A percentile compares a stretch with the other conserved stretches of the same genome.
Conservation (phyloP, 2,329 filamentous ascomycete genomes). For the Ceratocystis huliohia region DNA sequence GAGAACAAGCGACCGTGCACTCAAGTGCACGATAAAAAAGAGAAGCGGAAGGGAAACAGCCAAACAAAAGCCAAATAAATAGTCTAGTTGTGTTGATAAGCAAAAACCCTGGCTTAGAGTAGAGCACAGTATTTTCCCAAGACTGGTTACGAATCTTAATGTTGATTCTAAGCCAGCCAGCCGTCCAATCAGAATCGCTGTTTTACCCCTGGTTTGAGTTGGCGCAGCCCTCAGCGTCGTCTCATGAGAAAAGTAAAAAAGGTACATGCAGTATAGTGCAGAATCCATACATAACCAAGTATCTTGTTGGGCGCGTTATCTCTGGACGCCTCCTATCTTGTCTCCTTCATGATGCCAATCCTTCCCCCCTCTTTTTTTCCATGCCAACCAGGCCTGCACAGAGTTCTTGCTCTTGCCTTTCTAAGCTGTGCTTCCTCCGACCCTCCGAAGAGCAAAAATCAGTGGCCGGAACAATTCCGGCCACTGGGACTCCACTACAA, state of each 20-base stretch:
- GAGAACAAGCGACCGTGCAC: not conserved
- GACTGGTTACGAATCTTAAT: not conserved
- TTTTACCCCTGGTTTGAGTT: not conserved
- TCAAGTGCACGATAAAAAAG: not conserved
- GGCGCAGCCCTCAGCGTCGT: not conserved
- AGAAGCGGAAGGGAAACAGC: not conserved
- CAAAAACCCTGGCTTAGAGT: not conserved
- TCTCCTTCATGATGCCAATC: not conserved
- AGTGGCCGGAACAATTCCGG: conserved; percentile 18
- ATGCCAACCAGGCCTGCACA: not conserved
- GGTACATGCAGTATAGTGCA: not conserved
- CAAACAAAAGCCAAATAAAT: not conserved
- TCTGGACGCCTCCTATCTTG: not conserved
- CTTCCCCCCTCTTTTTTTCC: not conserved
- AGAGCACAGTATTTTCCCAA: not conserved
- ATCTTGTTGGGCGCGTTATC: not conserved
- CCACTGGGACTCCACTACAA: conserved; percentile 14
- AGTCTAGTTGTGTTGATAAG: not conserved
- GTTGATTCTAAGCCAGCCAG: too few relatives aligned
- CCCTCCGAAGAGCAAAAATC: not conserved
- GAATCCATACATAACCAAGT: not conserved
- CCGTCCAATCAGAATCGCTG: not conserved
- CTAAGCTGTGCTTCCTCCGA: not conserved
- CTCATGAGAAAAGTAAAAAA: not conserved
- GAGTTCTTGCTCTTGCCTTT: not conserved